Evolutionary conservation across 2,329 filamentous ascomycete species (phyloP), one percentile per base, ranked within the genome.

Genomic region (Podosphaera xanthii): DNA sequence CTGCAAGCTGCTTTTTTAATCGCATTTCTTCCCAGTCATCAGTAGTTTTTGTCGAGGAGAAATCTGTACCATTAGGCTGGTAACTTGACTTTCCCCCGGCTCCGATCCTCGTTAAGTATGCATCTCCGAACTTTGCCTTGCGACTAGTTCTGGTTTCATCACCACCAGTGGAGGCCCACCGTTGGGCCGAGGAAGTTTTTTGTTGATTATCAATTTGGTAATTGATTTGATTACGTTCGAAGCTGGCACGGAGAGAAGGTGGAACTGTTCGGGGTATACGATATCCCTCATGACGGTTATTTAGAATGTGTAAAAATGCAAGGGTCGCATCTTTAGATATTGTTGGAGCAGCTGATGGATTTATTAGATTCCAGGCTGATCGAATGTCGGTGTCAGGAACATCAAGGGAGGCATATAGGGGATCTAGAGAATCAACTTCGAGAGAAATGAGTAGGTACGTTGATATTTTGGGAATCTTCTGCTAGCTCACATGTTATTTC

Each of bases 11-110:
- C 69, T 92, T 90, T 77, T 94, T 91, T 64, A 98, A 77, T 59
- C 90, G 81, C 52, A 97, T 92, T 72, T 97, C 92, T 72, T 98
- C 92, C 89, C 92, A 97, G 70, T 98, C 92, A 67, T 83, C 82
- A 34, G 94, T 91, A 61, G 86, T 86, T 69, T 89, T 87, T 63
- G 87, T 85, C 44, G 79, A 77, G 60, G 82, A 85, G 70, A 97
- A 97, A 73, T 98, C 90, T 1, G 92, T 98, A 34, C 92, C 92
- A 48, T 84, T 76, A 7, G 86, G 80, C 68, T 86, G 84, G 72
- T 92, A 91, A 61, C 80, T 83, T 64, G 84, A 82, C 67, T 90
- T 85, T 58, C 82, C 80, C 30, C 81, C 81, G 4, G 83, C 76
- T 6, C 92, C 92, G 46, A 98, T 77, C 10, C 92, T 83, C 62